Evolutionary conservation across 768 basidiomycete genomes (phyloP), one percentile per base, ranked within the genome.

Genomic region (Clathrus columnatus): DNA sequence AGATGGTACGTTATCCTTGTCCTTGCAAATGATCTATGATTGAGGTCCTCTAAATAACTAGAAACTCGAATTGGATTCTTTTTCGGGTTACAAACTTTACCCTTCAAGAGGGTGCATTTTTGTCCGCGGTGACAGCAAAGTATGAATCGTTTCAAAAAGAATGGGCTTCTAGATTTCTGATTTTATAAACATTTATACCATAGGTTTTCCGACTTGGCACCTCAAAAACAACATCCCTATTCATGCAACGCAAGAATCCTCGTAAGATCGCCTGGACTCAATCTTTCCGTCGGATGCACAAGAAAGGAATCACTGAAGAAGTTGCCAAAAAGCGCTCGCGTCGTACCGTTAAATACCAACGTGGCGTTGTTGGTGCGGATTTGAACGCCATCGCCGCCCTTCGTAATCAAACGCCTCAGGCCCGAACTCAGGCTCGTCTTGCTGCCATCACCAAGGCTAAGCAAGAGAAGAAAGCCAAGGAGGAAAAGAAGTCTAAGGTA

Each of bases 301-400:
- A 95, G 84, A 99, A 99, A 85, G 96, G 96, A 71, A 83, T 98
- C 72, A 93, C 93, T 50, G 95, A 98, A 76, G 95, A 98, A 74
- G 88, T 94, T 51, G 92, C 93, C 66, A 99, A 98, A 91, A 97
- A 96, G 79, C 87, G 95, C 61, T 88, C 89, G 50, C 89, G 94
- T 73, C 85, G 86, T 73, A 92, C 91, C 61, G 91, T 98, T 68
- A 99, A 98, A 80, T 85, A 91, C 77, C 85, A 95, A 77, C 91
- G 96, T 68, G 96, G 96, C 60, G 92, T 98, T 71, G 92, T 93
- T 67, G 96, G 96, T 72, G 91, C 92, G 61, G 93, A 97, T 72
- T 82, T 98, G 58, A 81, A 85, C 51, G 70, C 91, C 65, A 97
- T 98, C 71, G 80, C 84, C 52, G 94, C 94, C 62, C 89, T 80